phyloP scores from a whole-genome alignment of 1,284 basidiomycete species.

The Apiotrichum siamense region DNA sequence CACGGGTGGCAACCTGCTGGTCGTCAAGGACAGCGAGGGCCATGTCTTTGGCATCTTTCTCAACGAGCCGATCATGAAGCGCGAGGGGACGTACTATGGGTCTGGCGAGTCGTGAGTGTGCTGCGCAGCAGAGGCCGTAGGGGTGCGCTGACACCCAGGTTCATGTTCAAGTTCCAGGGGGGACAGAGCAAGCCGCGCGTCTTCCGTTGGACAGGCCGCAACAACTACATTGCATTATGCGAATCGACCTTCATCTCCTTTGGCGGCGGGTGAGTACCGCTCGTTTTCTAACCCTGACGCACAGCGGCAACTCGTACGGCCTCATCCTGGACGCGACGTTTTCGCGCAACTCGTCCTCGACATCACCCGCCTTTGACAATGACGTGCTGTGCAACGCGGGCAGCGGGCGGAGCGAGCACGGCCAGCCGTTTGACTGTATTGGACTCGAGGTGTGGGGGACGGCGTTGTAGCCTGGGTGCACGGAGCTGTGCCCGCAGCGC shows the following conservation, averaged over 20 bases:
- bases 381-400: constrained; percentile 62
- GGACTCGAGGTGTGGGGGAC: constrained; percentile 75
- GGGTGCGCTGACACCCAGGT: constrained; percentile 56
- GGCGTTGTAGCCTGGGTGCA: too few species aligned
- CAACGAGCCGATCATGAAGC: constrained; percentile 60
- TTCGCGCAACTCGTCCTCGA: constrained; percentile 72
- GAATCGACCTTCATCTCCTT: constrained; percentile 74
- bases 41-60: constrained; percentile 73
- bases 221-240: constrained; percentile 84
- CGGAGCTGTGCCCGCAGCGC: too few species aligned
- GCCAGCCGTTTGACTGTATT: constrained; percentile 66
- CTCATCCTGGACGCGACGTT: constrained; percentile 82
- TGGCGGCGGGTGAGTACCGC: constrained; percentile 71
- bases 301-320: constrained; percentile 77
- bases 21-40: constrained; percentile 59
- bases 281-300: background rate
- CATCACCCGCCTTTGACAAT: constrained; percentile 83
- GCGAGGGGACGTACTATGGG: constrained; percentile 67
- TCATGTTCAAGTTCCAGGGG: constrained; percentile 59
- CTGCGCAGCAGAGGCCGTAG: too few species aligned
- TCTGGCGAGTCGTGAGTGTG: constrained; percentile 79
- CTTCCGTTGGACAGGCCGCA: constrained; percentile 82
- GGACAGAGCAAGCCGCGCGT: constrained; percentile 52
- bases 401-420: constrained; percentile 51
- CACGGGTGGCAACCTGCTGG: constrained; percentile 53